A percentile compares a stretch with the other conserved stretches of the same genome.
Conservation (phyloP, 179 eudicot genomes). For the Gypsophila paniculata region DNA sequence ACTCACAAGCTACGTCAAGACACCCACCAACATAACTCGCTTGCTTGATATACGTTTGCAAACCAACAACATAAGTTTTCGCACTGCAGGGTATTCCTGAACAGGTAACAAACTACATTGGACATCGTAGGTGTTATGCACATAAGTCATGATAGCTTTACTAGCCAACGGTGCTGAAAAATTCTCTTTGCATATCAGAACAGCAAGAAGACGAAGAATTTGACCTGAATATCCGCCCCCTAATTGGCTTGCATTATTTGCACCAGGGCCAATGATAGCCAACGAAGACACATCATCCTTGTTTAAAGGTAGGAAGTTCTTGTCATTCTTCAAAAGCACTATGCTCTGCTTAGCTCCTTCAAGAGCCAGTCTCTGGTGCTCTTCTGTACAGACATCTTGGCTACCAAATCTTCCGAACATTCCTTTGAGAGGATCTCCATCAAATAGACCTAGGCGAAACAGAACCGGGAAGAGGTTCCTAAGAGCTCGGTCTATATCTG, state of each 20-base stretch:
- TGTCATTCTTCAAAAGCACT: conserved; percentile 80
- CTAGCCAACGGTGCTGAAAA: not conserved
- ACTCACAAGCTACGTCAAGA: conserved; percentile 57
- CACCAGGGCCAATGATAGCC: conserved; percentile 79
- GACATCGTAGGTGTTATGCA: conserved; percentile 1
- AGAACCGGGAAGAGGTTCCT: conserved; percentile 64
- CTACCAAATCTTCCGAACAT: conserved; percentile 57
- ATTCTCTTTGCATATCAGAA: not conserved
- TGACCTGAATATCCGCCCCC: conserved; percentile 87
- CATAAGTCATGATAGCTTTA: conserved; percentile 4
- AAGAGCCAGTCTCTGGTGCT: conserved; percentile 69
- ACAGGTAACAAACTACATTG: conserved; percentile 10
- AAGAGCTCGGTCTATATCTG: conserved; percentile 74
- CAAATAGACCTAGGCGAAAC: conserved; percentile 70
- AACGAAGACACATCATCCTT: conserved; percentile 50
- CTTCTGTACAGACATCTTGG: conserved; percentile 60
- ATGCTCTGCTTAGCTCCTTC: conserved; percentile 87
- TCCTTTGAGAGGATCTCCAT: conserved; percentile 58
- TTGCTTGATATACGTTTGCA: conserved; percentile 46
- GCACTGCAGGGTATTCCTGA: conserved; percentile 72
- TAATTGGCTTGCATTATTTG: conserved; percentile 48
- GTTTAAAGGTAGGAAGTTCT: conserved; percentile 60
- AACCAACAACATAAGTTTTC: conserved; percentile 49
- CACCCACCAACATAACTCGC: conserved; percentile 58
- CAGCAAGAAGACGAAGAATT: conserved; percentile 3